phyloP scores from a whole-genome alignment of 768 basidiomycete species.

The Pleurotus platypus region DNA sequence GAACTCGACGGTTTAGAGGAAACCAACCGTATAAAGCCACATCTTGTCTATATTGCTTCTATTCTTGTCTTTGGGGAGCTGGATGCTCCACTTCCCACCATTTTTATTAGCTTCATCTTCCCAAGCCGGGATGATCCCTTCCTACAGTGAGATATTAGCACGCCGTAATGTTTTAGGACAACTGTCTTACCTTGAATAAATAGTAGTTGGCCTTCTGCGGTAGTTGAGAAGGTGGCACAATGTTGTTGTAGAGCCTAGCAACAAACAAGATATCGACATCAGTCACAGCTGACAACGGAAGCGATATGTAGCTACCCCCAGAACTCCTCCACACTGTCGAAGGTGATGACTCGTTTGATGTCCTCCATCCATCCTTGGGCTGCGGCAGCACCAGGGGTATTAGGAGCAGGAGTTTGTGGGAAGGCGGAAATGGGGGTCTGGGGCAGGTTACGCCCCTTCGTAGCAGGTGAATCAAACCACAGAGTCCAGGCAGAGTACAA shows the following conservation, averaged over 20 bases:
- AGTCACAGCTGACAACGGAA: constrained; percentile 10
- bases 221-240: constrained; percentile 89
- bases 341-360: constrained; percentile 92
- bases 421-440: constrained; percentile 79
- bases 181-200: constrained; percentile 79
- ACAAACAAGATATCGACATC: constrained; percentile 13
- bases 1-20: constrained; percentile 7
- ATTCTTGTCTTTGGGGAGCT: constrained; percentile 95
- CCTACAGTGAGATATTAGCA: constrained; percentile 41
- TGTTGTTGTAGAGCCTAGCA: constrained; percentile 80
- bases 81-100: constrained; percentile 99
- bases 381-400: constrained; percentile 69
- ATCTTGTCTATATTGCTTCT: constrained; percentile 80
- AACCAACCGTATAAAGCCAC: constrained; percentile 93
- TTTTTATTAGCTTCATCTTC: constrained; percentile 95
- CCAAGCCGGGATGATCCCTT: constrained; percentile 96
- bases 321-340: constrained; percentile 98
- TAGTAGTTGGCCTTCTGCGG: constrained; percentile 99
- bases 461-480: constrained; percentile 95
- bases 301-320: constrained; percentile 72
- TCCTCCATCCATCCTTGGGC: constrained; percentile 98
- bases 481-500: constrained; percentile 95
- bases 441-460: constrained; percentile 85
- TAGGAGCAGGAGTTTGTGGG: constrained; percentile 69
- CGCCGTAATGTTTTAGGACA: neutral